These are phyloP conservation scores for Lactarius sp. DNA, from an alignment of 768 basidiomycete genomes.

Conservation along the genomic window DNA sequence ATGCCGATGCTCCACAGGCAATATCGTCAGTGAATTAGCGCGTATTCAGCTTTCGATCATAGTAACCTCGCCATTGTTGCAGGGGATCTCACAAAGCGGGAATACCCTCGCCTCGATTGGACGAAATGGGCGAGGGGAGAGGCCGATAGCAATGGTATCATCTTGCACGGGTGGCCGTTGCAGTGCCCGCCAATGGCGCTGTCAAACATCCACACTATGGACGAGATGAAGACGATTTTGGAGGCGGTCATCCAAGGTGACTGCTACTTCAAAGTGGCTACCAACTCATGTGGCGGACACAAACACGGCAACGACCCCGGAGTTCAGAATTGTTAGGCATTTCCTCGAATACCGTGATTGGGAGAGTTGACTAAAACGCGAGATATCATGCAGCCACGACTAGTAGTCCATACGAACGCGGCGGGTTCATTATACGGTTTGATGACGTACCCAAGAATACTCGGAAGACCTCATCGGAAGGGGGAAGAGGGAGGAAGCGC, in stretches of 20 bases:
- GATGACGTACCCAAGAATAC: neutral
- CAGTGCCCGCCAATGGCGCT: neutral
- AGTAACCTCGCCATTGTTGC: neutral
- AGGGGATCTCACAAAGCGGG: neutral
- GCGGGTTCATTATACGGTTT: neutral
- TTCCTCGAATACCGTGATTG: neutral
- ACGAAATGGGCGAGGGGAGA: neutral
- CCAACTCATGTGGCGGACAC: neutral
- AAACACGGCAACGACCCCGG: neutral
- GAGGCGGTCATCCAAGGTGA: neutral
- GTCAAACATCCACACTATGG: neutral
- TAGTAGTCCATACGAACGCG: neutral
- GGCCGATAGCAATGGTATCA: neutral
- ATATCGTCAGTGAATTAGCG: neutral
- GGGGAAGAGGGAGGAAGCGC: neutral
- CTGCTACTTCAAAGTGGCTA: neutral
- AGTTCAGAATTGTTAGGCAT: neutral
- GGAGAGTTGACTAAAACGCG: neutral
- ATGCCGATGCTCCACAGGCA: neutral
- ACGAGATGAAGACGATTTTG: neutral
- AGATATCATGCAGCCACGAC: neutral
- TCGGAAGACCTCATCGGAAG: neutral
- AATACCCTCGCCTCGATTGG: neutral
- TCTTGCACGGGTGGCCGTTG: neutral
- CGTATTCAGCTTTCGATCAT: too few species aligned